Percentiles rank a stretch among this genome's conserved stretches.
Conservation (phyloP, 495 filamentous ascomycete species). For the Bombardia bombarda region DNA sequence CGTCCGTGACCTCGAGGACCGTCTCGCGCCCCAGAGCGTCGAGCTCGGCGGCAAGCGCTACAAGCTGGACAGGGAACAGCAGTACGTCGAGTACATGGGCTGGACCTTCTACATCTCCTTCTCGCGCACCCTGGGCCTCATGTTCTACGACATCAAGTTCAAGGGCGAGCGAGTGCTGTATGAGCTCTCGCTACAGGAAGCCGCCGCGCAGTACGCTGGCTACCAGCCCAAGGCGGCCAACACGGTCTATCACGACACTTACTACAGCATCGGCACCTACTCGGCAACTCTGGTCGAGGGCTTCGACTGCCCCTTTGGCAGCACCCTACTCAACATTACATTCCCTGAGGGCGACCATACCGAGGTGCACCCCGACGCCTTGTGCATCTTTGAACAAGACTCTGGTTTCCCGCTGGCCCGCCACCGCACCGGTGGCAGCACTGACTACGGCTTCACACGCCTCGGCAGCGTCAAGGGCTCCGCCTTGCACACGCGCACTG, state of each 20-base stretch:
- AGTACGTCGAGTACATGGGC: slow-evolving; percentile 48
- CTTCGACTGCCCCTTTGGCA: slow-evolving; percentile 46
- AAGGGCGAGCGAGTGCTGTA: slow-evolving; percentile 49
- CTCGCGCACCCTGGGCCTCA: slow-evolving; percentile 36
- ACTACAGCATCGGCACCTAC: slow-evolving; percentile 36
- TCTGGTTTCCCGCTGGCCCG: slow-evolving; percentile 39
- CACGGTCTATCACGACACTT: slow-evolving; percentile 38
- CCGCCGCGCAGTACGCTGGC: slow-evolving; percentile 45
- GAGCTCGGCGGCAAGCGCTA: slow-evolving; percentile 34
- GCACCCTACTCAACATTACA: slow-evolving; percentile 36
- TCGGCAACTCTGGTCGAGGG: slow-evolving; percentile 40
- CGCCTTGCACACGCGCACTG: slow-evolving; percentile 34
- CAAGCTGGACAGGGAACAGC: slow-evolving; percentile 34
- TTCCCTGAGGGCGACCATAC: slow-evolving; percentile 27
- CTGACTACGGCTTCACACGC: slow-evolving; percentile 29
- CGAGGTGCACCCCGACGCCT: slow-evolving; percentile 27
- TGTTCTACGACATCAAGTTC: slow-evolving; percentile 44
- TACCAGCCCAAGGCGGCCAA: slow-evolving; percentile 38
- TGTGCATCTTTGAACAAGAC: slow-evolving; percentile 49
- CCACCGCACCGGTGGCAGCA: slow-evolving; percentile 28
- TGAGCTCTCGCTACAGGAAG: slow-evolving; percentile 48
- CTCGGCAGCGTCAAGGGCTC: slow-evolving; percentile 36
- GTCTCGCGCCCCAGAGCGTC: slow-evolving; percentile 29
- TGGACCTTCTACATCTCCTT: slow-evolving; percentile 47
- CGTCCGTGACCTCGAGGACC: slow-evolving; percentile 29